Evolutionary conservation across 495 filamentous ascomycete genomes (phyloP), one percentile per base, ranked within the genome.

Genomic region (Cercophora sp.): DNA sequence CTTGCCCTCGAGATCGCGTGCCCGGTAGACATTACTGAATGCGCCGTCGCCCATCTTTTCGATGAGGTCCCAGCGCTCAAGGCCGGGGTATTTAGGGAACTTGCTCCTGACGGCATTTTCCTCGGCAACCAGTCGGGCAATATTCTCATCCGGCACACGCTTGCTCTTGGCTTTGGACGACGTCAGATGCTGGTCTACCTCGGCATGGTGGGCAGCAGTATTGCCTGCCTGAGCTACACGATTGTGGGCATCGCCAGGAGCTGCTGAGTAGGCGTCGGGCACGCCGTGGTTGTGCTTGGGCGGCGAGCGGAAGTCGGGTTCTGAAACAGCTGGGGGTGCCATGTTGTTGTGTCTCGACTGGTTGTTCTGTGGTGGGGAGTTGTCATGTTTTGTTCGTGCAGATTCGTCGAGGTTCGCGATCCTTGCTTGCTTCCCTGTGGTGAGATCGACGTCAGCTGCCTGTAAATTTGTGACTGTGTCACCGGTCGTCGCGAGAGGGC

Each of bases 11-110:
- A 73, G 76, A 68, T 98, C 94, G 52, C 75, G 77, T 15, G 94
- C 93, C 3, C 88, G 83, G 67, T 96, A 98, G 49, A 98, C 93
- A 55, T 98, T 98, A 76, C 92, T 96, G 78, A 98, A 98, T 36
- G 93, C 93, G 45, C 93, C 93, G 60, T 98, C 93, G 47, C 93
- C 93, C 93, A 98, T 98, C 78, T 98, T 98, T 70, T 97, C 91
- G 32, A 95, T 5, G 35, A 98, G 68, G 48, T 86, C 82, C 85
- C 87, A 98, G 58, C 93, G 78, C 52, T 97, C 94, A 19, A 98
- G 72, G 29, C 91, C 91, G 4, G 93, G 92, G 62, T 98, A 97
- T 56, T 73, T 83, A 23, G 94, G 93, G 66, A 97, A 82, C 64
- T 91, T 94, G 52, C 84, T 85, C 64, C 85, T 85, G 67, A 70